Conservation (phyloP, 805 yeast species). For the Sporopachydermia quercuum region DNA sequence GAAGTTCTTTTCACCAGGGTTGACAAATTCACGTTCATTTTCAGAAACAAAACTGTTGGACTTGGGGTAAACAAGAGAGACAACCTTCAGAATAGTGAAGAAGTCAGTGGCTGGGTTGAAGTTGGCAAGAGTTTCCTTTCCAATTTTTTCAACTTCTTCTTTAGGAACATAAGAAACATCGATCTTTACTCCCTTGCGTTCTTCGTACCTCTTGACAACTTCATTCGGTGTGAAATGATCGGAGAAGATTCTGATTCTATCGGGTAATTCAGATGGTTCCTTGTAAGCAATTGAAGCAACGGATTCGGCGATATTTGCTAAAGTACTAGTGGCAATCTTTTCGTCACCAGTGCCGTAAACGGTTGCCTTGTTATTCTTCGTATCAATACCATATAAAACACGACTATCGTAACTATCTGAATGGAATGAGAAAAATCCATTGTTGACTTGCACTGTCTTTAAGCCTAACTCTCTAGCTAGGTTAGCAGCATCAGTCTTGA, state of each 20-base stretch:
- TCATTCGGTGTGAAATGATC: constrained; percentile 8
- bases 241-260: constrained; percentile 9
- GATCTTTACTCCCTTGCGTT: constrained; percentile 10
- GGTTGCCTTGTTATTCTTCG: constrained; percentile 20
- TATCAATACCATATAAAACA: constrained; percentile 23
- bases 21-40: constrained; percentile 12
- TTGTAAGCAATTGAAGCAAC: constrained; percentile 12
- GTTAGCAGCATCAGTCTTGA: constrained; percentile 8
- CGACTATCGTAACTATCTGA: constrained; percentile 21
- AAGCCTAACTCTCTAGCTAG: constrained; percentile 12
- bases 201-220: constrained; percentile 9
- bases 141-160: constrained; percentile 1
- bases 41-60: constrained; percentile 7
- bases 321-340: constrained; percentile 21
- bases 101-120: constrained; percentile 2
- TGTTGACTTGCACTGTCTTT: constrained; percentile 12
- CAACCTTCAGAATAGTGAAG: background rate
- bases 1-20: constrained; percentile 10
- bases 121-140: constrained; percentile 5
- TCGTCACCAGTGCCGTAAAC: constrained; percentile 26
- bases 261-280: constrained; percentile 12
- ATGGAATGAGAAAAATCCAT: constrained; percentile 19
- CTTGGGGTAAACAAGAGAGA: constrained; percentile 1
- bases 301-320: constrained; percentile 29
- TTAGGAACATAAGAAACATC: constrained; percentile 5